Evolutionary conservation across 495 filamentous ascomycete genomes (phyloP).

Genomic region (Talaromyces ruber): DNA sequence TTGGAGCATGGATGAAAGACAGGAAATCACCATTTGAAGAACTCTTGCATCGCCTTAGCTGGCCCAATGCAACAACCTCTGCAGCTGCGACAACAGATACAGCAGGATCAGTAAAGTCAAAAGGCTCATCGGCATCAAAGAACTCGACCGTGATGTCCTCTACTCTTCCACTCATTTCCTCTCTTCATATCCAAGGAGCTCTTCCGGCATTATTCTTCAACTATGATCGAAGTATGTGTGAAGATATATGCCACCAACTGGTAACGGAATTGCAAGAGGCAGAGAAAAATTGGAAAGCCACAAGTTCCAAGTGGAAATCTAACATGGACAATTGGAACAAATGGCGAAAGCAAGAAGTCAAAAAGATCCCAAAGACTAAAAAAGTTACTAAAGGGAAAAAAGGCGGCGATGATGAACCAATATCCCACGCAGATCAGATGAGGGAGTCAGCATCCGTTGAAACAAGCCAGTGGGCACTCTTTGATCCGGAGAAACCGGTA

Average conservation of each 20-base stretch:
- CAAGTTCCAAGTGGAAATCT: slow-evolving; percentile 48
- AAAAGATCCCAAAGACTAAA: slow-evolving; percentile 22
- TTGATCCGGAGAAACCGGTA: slow-evolving; percentile 55
- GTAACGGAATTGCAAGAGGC: slow-evolving; percentile 38
- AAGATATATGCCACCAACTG: slow-evolving; percentile 41
- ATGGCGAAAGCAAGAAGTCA: slow-evolving; percentile 36
- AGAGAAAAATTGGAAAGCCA: slow-evolving; percentile 48
- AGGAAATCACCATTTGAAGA: slow-evolving; percentile 51
- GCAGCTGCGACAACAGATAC: not conserved
- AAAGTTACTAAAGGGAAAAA: slow-evolving; percentile 28
- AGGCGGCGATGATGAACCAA: slow-evolving; percentile 27
- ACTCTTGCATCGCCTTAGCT: slow-evolving; percentile 33
- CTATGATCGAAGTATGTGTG: slow-evolving; percentile 58
- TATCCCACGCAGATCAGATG: slow-evolving; percentile 42
- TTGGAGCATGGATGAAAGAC: slow-evolving; percentile 53
- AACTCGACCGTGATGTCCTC: slow-evolving; percentile 24
- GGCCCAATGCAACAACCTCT: not conserved
- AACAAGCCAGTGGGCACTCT: slow-evolving; percentile 44
- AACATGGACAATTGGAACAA: slow-evolving; percentile 43
- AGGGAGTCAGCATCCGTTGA: slow-evolving; percentile 47
- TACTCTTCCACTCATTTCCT: slow-evolving; percentile 50
- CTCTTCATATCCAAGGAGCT: slow-evolving; percentile 53
- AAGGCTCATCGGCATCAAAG: not conserved
- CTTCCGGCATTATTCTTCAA: slow-evolving; percentile 73
- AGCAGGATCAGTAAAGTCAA: no score